Evolutionary conservation across 106 monocot species (phyloP), one percentile per base, ranked within the genome.

Genomic region (Dendrobium catenatum): DNA sequence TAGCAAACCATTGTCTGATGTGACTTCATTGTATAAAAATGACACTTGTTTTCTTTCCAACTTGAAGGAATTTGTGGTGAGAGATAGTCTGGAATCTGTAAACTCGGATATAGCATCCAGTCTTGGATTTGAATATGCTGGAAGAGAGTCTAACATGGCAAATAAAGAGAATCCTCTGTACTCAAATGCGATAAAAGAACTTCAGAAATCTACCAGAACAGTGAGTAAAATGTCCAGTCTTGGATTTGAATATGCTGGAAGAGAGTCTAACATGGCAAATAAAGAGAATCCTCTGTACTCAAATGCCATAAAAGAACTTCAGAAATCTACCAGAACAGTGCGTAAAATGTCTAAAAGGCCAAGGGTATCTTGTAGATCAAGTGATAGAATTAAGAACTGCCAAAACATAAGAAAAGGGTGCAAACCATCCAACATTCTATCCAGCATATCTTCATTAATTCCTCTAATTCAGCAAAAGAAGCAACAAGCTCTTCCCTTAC

Each of bases 401-500:
- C 74, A 66, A 19, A 31, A 49, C 43, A 37, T 76, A 18, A 54
- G 42, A 43, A 87, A 87, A 79, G 75, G 76, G 6, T 18, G 56
- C 43, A 89, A 85, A 42, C 77, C 77, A 72, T 68, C 26, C 7
- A 91, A 91, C 66, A 85, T 91, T 66, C 72, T 89, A 9, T 81
- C 92, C 13, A 86, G 82, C 72, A 76, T 92, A 16, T 79, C 85
- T 31, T 92, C 92, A n/a, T 92, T 92, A 78, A 73, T 89, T 27
- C 91, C 91, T 68, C 79, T 85, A 44, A 85, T 91, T 33, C 80
- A 73, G 68, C 70, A 89, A 77, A 91, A 87, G 81, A 86, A 88
- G 67, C 83, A 86, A 68, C 76, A 83, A 80, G 79, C 78, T 78
- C 85, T 83, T 41, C 83, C 64, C 37, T 54, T 56, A 13, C 80